Evolutionary conservation across 805 yeast genomes (phyloP).

Genomic region (Starmerella powellii): DNA sequence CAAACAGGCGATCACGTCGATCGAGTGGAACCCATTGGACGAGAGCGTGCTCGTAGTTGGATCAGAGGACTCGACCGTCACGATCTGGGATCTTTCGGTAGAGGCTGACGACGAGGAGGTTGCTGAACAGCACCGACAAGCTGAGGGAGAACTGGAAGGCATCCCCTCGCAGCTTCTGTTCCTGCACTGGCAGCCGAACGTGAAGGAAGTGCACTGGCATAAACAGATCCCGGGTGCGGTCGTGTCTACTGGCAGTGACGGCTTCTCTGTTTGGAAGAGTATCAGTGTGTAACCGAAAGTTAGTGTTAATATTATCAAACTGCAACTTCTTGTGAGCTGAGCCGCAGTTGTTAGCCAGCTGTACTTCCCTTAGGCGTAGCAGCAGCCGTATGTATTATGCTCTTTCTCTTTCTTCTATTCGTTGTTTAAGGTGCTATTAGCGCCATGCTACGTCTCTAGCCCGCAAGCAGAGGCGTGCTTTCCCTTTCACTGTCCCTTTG

Average conservation of each 20-base stretch:
- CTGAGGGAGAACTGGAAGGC: conserved; percentile 61
- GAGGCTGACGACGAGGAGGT: conserved; percentile 98
- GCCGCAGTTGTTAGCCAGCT: neutral
- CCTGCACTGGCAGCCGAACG: conserved; percentile 97
- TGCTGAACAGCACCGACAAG: conserved; percentile 66
- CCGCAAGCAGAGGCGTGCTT: conserved; percentile 2
- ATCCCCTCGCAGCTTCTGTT: conserved; percentile 92
- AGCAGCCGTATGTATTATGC: too few relatives aligned
- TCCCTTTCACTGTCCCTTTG: neutral
- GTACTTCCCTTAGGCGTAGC: too few relatives aligned
- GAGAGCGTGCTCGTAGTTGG: conserved; percentile 93
- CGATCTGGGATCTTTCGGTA: conserved; percentile 95
- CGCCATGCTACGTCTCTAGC: too few relatives aligned
- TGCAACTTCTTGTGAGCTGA: too few relatives aligned
- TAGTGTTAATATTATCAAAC: neutral
- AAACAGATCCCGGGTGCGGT: conserved; percentile 91
- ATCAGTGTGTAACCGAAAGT: conserved; percentile 57
- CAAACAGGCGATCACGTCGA: conserved; percentile 82
- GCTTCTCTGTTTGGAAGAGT: conserved; percentile 90
- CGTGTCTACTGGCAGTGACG: conserved; percentile 91
- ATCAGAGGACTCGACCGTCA: conserved; percentile 92
- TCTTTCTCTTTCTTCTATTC: too few relatives aligned
- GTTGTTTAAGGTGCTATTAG: too few relatives aligned
- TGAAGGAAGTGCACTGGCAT: conserved; percentile 97
- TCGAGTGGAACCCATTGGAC: conserved; percentile 87